Base-by-base conservation (phyloP, 1,284 basidiomycete species). In the Melampsora larici-populina region DNA sequence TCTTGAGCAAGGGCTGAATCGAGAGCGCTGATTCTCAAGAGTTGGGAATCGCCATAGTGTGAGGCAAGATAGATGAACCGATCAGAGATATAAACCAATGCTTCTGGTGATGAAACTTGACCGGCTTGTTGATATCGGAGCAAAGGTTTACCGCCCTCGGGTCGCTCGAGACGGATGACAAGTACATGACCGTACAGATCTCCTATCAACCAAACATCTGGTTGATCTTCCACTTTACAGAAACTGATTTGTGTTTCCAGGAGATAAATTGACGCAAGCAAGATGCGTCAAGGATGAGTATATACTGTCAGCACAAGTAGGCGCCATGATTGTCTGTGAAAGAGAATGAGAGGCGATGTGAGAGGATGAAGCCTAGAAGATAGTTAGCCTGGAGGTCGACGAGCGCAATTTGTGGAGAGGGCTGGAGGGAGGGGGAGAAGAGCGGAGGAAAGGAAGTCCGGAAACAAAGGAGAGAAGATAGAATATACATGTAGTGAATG, bases 41-140 rank as follows among this genome's bases (percentile, higher is more conserved):
- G 58, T 69, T 76, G 73, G 62, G 49, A 58, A 26, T 76, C 73
- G 26, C 73, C 73, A 40, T 60, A 76, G 40, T 76, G 73, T n/a
- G 73, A 76, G 31, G 73, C 73, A 9, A 76, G 66, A 69, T 66
- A 76, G 24, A 76, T 40, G 26, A 40, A 62, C 43, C 40, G 21
- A 60, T 36, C 15, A n/a, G 73, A 24, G 33, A 76, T 67, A 36
- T 67, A 68, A 43, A 76, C 73, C 18, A 76, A 51, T 29, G 64
- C 65, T 60, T 76, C 73, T 31, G 73, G 65, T 26, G 73, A 76
- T 7, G 73, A 64, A 17, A 74, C 72, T 26, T 65, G 62, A 11
- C 63, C 63, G 36, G 48, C 36, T 21, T 55, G 48, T 43, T 51
- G 29, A 58, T 66, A 74, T 5, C 18, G n/a, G 17, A 74, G 48